These are phyloP conservation scores for Alternaria triticina DNA, from an alignment of 2,329 filamentous ascomycete species.

Conservation along the genomic window DNA sequence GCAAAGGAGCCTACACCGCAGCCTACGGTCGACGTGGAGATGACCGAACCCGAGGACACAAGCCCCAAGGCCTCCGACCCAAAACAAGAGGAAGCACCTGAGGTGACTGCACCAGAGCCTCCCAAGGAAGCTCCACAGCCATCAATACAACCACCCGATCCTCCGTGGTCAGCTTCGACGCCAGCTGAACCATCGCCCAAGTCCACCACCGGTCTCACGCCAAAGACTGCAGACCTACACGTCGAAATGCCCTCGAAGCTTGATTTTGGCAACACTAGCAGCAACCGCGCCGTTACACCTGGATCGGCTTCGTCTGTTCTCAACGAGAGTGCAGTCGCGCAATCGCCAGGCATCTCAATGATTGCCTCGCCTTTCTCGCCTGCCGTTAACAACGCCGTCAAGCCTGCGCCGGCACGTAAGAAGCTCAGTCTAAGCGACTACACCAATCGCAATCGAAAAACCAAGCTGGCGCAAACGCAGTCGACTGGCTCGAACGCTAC, in stretches of 20 bases:
- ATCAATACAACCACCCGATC: constrained; percentile 43
- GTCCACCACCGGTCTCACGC: constrained; percentile 11
- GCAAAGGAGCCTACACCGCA: constrained; percentile 29
- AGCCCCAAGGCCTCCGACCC: constrained; percentile 21
- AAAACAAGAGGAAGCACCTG: constrained; percentile 39
- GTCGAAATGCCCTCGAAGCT: constrained; percentile 40
- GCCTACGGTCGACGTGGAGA: constrained; percentile 22
- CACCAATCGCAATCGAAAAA: constrained; percentile 53
- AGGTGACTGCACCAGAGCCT: constrained; percentile 29
- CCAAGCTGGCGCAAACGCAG: constrained; percentile 44
- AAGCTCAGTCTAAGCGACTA: constrained; percentile 61
- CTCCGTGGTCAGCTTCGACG: constrained; percentile 35
- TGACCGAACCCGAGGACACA: constrained; percentile 23
- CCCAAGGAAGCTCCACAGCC: constrained; percentile 33
- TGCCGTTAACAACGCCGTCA: constrained; percentile 51
- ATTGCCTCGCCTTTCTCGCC: constrained; percentile 45
- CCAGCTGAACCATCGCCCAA: constrained; percentile 21
- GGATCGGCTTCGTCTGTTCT: constrained; percentile 29
- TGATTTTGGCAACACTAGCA: constrained; percentile 26
- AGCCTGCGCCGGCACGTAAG: constrained; percentile 53
- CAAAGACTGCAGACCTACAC: constrained; percentile 31
- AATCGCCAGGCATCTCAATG: constrained; percentile 34
- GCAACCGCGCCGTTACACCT: constrained; percentile 29
- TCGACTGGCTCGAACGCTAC: constrained; percentile 30
- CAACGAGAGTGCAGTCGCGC: constrained; percentile 28